Evolutionary conservation across 2,329 filamentous ascomycete species (phyloP), one percentile per base, ranked within the genome.

Genomic region (Ascochyta koolunga): DNA sequence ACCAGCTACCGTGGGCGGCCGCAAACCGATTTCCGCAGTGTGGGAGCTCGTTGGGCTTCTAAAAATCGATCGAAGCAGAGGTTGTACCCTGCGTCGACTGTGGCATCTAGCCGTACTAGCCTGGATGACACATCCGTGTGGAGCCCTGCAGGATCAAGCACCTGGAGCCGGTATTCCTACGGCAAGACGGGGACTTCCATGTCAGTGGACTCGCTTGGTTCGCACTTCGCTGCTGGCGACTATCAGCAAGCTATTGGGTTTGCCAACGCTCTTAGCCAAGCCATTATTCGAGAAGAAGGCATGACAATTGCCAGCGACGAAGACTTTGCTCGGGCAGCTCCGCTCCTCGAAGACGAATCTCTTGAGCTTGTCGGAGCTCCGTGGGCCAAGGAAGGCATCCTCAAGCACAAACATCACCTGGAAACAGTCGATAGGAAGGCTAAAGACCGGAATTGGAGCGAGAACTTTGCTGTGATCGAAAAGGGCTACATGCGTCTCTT

Each of bases 171-270:
- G 67, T 90, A 95, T 69, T 98, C 93, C 0, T 82, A 96, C 56
- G 91, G 93, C 27, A 91, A 96, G 70, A 96, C 92, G 0, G 87
- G 96, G 58, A 92, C 91, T 0, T 93, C 92, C 3, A 90, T 95
- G 80, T 97, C 93, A 4, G 89, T 97, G 67, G 91, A 96, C 71
- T 96, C 93, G 1, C 87, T 98, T 64, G 89, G 87, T 18, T 92
- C 90, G 1, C 84, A 86, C 29, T 88, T 88, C 73, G 87, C 86
- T 5, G 84, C 87, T 40, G 87, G 86, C 36, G 92, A 96, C 66
- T 97, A 93, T 73, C 92, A 97, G 75, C 93, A 96, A 76, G 96
- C 92, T 0, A 96, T 99, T 69, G 95, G 95, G 0, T 99, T 99
- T 70, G 95, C 95, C 49, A 98, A 96, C 72, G 95, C 95, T 4